Evolutionary conservation across 108 stramenopile species (phyloP), one percentile per base, ranked within the genome.

Genomic region (Nitzschia putrida): DNA sequence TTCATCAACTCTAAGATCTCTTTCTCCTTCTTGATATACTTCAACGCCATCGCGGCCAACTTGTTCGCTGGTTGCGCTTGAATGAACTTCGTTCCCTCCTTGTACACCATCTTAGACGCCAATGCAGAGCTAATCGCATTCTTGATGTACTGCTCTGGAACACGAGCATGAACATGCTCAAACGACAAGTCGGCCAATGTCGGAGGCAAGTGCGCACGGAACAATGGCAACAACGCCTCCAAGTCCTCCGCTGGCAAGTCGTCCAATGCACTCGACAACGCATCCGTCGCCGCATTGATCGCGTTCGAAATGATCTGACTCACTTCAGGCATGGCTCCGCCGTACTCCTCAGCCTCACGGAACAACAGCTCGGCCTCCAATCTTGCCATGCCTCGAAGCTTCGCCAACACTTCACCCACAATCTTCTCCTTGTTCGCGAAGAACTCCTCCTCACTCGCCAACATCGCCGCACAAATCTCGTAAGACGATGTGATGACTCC

Each of bases 401-500:
- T 91, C 13, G 83, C 89, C 10, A 98, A 80, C 13, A 99, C 97
- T 72, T 99, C 96, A 8, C 54, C 70, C 26, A 99, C 97, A 73
- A 99, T 95, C 61, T 74, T 87, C 7, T 83, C 82, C 81, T 99
- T 99, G 85, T 95, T 81, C 34, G 90, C 85, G 50, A 85, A 84
- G 82, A 99, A 99, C 72, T 97, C 95, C 37, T 93, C 85, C 64
- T 97, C 92, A 50, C 78, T 83, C 57, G 96, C 51, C 42, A 99
- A 68, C 97, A 98, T 98, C 52, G 97, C 95, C 20, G 97, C 87
- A 68, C 88, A 86, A 56, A 98, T 97, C 73, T 99, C 98, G 72
- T 93, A 97, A 45, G 93, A 95, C 38, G 92, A 94, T 56, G 95
- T 96, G 61, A 99, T 97, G 12, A 99, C 98, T 47, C 98, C 98